Evolutionary conservation across 306 rosid species (phyloP).

Genomic region (Lablab purpureus): DNA sequence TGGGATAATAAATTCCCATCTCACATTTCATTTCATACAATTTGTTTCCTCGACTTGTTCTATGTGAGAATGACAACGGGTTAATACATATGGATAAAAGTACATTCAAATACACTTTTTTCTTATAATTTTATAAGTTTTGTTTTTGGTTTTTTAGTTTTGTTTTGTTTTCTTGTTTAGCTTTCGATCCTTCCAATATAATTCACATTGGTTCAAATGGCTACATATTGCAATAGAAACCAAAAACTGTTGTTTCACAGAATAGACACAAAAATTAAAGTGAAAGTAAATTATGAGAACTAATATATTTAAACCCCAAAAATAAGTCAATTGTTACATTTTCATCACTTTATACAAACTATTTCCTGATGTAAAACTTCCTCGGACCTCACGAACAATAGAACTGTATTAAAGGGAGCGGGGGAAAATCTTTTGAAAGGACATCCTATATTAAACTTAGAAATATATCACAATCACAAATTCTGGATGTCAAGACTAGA

Average conservation of each 20-base stretch:
- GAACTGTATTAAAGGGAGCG: neutral
- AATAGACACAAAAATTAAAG: no score
- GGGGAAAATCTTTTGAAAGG: neutral
- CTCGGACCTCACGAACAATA: neutral
- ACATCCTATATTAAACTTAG: neutral
- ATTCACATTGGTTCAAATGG: neutral
- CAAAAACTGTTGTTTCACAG: no score
- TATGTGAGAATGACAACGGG: neutral
- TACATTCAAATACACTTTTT: neutral
- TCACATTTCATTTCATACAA: neutral
- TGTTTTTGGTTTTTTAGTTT: no score
- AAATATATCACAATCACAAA: neutral
- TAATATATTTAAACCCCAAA: no score
- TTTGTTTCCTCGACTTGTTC: neutral
- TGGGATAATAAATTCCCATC: neutral
- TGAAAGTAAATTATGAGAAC: no score
- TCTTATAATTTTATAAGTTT: neutral
- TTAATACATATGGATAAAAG: neutral
- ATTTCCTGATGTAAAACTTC: neutral
- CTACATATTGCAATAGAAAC: no score
- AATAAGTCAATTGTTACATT: neutral
- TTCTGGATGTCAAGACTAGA: constrained; percentile 11
- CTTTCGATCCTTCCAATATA: neutral
- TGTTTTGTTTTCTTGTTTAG: no score
- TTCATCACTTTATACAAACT: neutral